Evolutionary conservation across 345 rosid genomes (phyloP).

Genomic region (Crucihimalaya himalaica): DNA sequence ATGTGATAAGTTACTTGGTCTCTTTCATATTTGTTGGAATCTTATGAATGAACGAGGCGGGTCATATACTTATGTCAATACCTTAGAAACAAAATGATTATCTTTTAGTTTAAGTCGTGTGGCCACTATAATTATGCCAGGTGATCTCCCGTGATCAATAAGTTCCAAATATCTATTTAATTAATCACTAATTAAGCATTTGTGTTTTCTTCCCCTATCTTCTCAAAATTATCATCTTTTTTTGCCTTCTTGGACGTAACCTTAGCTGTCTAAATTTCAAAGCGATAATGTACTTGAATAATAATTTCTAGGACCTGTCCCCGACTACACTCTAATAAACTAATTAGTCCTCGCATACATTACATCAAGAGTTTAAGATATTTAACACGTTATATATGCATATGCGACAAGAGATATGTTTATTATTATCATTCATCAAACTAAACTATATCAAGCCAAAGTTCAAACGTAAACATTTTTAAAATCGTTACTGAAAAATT

Average conservation of each 20-base stretch:
- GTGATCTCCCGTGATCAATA: constrained; percentile 25
- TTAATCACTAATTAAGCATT: neutral
- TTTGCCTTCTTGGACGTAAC: constrained; percentile 26
- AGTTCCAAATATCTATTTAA: neutral
- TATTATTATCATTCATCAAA: too few species aligned
- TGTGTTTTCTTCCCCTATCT: neutral
- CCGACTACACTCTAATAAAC: neutral
- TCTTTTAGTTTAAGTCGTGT: constrained; percentile 28
- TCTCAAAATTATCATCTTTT: neutral
- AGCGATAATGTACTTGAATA: constrained; percentile 5
- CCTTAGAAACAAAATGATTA: constrained; percentile 32
- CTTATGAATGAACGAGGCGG: constrained; percentile 27
- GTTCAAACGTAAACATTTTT: too few species aligned
- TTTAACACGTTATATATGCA: neutral
- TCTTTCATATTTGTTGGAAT: constrained; percentile 39
- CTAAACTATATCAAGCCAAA: too few species aligned
- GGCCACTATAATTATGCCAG: constrained; percentile 38
- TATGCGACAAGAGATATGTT: neutral
- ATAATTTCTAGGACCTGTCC: neutral
- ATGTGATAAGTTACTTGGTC: constrained; percentile 23
- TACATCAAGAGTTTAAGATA: neutral
- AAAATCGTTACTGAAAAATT: too few species aligned
- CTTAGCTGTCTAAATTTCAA: constrained; percentile 28
- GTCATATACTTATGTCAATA: constrained; percentile 30
- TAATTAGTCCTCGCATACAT: too few species aligned